Percentiles rank a stretch among this genome's conserved stretches.
These are phyloP conservation scores for Tephrocybe rancida DNA, from an alignment of 768 basidiomycete genomes.

Conservation along the genomic window DNA sequence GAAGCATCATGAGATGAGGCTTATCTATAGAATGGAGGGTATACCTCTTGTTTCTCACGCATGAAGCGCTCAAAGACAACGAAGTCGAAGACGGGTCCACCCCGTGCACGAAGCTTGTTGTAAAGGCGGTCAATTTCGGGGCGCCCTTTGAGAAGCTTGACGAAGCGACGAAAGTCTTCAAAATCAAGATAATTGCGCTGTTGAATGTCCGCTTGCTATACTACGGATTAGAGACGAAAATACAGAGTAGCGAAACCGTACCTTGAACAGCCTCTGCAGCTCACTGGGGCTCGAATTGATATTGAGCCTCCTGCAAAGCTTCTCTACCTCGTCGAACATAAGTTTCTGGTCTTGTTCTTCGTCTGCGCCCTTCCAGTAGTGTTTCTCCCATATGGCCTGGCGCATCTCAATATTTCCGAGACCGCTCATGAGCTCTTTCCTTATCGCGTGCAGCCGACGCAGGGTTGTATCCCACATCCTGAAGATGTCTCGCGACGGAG, in stretches of 20 bases:
- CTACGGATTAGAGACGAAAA: conserved; percentile 2
- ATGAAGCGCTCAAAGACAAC: conserved; percentile 48
- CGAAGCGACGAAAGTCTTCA: conserved; percentile 79
- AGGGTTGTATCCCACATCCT: conserved; percentile 67
- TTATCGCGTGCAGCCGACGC: conserved; percentile 64
- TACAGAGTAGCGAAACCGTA: conserved; percentile 18
- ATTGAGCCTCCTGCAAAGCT: conserved; percentile 71
- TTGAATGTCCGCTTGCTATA: conserved; percentile 69
- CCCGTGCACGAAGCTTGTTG: conserved; percentile 37
- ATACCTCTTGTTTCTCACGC: conserved; percentile 47
- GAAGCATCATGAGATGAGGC: neutral
- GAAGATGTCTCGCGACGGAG: conserved; percentile 55
- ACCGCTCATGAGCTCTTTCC: conserved; percentile 76
- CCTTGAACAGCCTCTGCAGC: conserved; percentile 62
- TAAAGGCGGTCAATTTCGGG: conserved; percentile 78
- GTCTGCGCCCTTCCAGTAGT: conserved; percentile 81
- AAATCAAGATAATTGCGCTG: conserved; percentile 71
- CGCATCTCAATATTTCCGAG: conserved; percentile 69
- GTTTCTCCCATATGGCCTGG: conserved; percentile 79
- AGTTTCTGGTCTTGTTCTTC: conserved; percentile 61
- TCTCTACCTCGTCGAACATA: conserved; percentile 75
- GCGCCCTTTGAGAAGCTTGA: conserved; percentile 81
- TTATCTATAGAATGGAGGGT: conserved; percentile 4
- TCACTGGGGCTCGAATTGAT: conserved; percentile 65
- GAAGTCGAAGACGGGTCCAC: conserved; percentile 40